Conservation (phyloP, 345 rosid species). For the Stellera chamaejasme region DNA sequence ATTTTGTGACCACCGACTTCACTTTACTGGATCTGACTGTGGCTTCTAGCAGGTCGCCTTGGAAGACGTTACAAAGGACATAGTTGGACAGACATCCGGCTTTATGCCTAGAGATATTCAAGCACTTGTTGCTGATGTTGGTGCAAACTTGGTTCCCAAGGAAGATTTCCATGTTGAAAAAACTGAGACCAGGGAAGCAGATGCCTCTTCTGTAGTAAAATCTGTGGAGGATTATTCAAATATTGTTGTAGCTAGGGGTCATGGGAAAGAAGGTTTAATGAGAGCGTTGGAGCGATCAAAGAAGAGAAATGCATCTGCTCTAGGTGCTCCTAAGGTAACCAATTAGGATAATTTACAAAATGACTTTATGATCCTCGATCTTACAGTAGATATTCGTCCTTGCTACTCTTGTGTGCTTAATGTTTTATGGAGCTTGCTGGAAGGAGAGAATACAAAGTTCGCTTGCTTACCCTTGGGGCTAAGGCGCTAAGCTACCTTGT, state of each 20-base stretch:
- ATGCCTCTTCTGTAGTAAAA: conserved; percentile 25
- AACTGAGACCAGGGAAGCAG: conserved; percentile 20
- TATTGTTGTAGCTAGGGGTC: conserved; percentile 19
- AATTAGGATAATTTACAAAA: conserved; percentile 3
- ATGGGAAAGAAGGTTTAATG: conserved; percentile 44
- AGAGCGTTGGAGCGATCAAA: conserved; percentile 82
- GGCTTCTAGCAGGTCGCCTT: conserved; percentile 48
- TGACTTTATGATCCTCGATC: neutral
- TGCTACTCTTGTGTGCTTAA: too few relatives aligned
- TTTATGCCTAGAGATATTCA: conserved; percentile 81
- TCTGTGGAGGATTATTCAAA: conserved; percentile 21
- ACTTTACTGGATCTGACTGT: conserved; percentile 11
- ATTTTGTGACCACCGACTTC: conserved; percentile 11
- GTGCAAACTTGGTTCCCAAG: conserved; percentile 50
- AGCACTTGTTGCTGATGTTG: conserved; percentile 89
- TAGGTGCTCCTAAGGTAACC: conserved; percentile 94
- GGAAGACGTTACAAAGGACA: conserved; percentile 56
- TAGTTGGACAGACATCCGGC: conserved; percentile 93
- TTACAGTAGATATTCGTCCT: too few relatives aligned
- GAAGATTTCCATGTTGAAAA: conserved; percentile 28
- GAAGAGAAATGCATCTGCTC: conserved; percentile 88
- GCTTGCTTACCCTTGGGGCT: too few relatives aligned
- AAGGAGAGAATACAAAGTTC: too few relatives aligned
- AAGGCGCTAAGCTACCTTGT: too few relatives aligned
- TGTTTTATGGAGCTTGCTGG: too few relatives aligned